Evolutionary conservation across 2,329 filamentous ascomycete genomes (phyloP), one percentile per base, ranked within the genome.

Genomic region (Aspergillus texensis): DNA sequence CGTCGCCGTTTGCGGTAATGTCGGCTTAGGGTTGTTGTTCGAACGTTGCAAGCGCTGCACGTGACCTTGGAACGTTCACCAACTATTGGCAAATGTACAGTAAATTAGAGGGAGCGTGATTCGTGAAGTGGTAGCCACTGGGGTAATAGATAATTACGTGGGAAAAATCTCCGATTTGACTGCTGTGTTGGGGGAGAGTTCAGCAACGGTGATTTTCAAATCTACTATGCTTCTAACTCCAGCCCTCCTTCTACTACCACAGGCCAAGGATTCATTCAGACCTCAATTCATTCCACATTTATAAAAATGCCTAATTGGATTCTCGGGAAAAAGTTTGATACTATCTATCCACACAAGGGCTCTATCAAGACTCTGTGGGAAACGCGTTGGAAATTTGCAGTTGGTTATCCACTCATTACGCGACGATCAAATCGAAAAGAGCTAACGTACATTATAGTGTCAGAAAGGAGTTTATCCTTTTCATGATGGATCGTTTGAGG

Each of bases 311-410:
- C 68, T 10, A 65, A 62, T 9, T 77, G 75, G 75, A 75, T 77
- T 32, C 65, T 84, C 43, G 82, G 81, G 65, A 79, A 83, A 60
- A 80, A 79, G 58, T 82, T 84, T 68, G 73, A 82, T 61, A 78
- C 80, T 36, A 73, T 79, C 53, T 81, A 82, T 53, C 82, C 86
- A 24, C 88, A 89, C 71, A 85, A 89, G 68, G 80, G 82, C 39
- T 85, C 84, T 28, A 88, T 89, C 68, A 80, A 85, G 71, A 83
- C 84, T 11, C 78, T 91, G 32, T 93, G 91, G 90, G 88, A 91
- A 78, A 91, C 88, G 8, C 92, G 91, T 77, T 93, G 90, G 90
- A 88, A 88, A 77, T 81, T 84, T 68, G 88, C 88, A 6, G 88
- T 89, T 78, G 62, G 84, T 71, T 26, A 16, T 41, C 16, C 32